Evolutionary conservation across 139 green algal species (phyloP).

Genomic region (Chlorella ohadii): DNA sequence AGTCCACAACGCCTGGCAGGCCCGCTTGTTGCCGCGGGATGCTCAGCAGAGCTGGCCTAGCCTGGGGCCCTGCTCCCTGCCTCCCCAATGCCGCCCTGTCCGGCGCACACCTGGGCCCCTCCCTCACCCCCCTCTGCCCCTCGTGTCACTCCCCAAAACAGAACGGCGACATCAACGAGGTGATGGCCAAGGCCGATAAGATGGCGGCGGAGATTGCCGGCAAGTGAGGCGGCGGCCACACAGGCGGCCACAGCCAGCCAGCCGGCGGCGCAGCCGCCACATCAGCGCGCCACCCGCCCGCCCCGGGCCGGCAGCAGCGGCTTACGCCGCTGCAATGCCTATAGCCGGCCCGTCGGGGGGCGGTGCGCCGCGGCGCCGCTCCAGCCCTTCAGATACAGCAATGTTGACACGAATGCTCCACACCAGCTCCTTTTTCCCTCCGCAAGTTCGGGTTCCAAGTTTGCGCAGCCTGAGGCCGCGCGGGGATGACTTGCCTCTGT

Average conservation of each 20-base stretch:
- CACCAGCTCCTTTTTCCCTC: conserved; percentile 2
- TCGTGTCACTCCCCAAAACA: not conserved
- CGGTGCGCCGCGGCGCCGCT: too few species aligned
- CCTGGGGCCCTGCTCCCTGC: too few species aligned
- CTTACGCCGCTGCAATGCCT: not conserved
- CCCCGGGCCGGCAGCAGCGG: not conserved
- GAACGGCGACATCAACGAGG: conserved; percentile 82
- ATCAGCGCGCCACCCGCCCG: not conserved
- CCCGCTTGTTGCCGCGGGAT: too few species aligned
- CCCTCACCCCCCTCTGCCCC: not conserved
- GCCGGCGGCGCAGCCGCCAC: not conserved
- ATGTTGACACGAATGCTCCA: not conserved
- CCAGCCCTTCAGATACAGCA: too few species aligned
- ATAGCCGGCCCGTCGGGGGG: too few species aligned
- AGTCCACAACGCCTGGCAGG: too few species aligned
- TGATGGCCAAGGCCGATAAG: conserved; percentile 80
- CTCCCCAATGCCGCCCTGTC: too few species aligned
- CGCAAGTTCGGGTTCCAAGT: conserved; percentile 21
- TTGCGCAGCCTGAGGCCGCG: conserved; percentile 33
- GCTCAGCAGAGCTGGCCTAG: too few species aligned
- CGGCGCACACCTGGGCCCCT: too few species aligned
- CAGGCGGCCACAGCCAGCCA: too few species aligned
- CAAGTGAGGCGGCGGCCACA: conserved; percentile 14
- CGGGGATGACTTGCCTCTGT: conserved; percentile 27
- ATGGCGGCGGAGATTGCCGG: conserved; percentile 57